Percentiles rank a stretch among this genome's conserved stretches.
Conservation (phyloP, 176 grass and related monocot genomes). For the Oryza australiensis region DNA sequence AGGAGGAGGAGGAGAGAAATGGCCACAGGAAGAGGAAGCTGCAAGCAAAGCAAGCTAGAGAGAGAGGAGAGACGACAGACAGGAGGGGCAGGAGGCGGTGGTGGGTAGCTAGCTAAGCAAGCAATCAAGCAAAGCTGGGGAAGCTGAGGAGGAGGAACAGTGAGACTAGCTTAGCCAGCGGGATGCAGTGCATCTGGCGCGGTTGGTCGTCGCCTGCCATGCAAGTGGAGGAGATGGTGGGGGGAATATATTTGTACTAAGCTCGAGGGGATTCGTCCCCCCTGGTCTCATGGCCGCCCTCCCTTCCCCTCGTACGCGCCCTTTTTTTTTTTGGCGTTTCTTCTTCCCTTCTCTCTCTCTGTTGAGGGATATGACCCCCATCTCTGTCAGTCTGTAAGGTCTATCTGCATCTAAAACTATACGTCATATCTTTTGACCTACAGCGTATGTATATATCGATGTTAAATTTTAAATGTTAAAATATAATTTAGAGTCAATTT, state of each 20-base stretch:
- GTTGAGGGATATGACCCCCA: background rate
- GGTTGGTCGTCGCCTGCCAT: conserved; percentile 29
- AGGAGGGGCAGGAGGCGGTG: background rate
- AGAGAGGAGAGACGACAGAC: background rate
- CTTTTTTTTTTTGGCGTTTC: background rate
- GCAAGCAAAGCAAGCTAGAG: background rate
- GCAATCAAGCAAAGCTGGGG: background rate
- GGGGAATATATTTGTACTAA: conserved; percentile 50
- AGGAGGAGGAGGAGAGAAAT: too few relatives aligned
- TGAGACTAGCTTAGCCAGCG: background rate
- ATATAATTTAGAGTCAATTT: too few relatives aligned
- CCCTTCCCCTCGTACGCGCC: conserved; percentile 13
- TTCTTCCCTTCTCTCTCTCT: background rate
- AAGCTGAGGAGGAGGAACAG: background rate
- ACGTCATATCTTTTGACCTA: too few relatives aligned
- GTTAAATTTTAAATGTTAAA: too few relatives aligned
- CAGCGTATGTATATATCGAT: too few relatives aligned
- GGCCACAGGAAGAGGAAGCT: background rate
- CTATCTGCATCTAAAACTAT: too few relatives aligned
- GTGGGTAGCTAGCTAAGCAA: background rate
- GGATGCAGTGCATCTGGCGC: background rate
- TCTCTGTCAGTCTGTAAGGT: background rate
- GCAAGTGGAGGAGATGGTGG: conserved; percentile 52
- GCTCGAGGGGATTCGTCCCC: conserved; percentile 53
- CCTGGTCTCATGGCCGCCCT: conserved; percentile 32